Conservation (phyloP, 768 basidiomycete genomes). For the Flagelloscypha sp. region DNA sequence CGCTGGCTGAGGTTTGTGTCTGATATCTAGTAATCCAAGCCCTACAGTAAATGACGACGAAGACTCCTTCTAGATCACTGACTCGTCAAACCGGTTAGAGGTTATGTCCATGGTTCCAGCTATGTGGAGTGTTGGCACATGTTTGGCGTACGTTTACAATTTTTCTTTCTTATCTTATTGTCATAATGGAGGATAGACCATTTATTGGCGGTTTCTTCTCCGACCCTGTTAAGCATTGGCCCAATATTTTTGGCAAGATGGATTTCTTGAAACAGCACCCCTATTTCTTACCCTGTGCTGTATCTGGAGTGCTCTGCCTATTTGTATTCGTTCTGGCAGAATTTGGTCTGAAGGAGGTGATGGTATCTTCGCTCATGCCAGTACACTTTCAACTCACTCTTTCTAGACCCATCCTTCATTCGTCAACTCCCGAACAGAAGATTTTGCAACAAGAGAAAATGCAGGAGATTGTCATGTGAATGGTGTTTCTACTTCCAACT, state of each 20-base stretch:
- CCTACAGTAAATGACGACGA: constrained; percentile 2
- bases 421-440: too few species aligned
- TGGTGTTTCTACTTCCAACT: too few species aligned
- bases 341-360: constrained; percentile 22
- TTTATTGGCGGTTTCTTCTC: constrained; percentile 26
- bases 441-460: too few species aligned
- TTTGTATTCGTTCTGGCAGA: constrained; percentile 15
- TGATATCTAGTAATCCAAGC: constrained; percentile 2
- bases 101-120: constrained; percentile 12
- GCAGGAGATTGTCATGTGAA: too few species aligned
- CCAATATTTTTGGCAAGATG: constrained; percentile 16
- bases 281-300: constrained; percentile 28
- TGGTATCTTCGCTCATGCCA: too few species aligned
- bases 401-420: constrained; percentile 15
- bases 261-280: constrained; percentile 22
- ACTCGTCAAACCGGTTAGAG: constrained; percentile 13
- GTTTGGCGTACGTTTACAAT: too few species aligned
- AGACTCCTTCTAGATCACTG: constrained; percentile 12
- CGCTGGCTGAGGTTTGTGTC: constrained; percentile 16
- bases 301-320: constrained; percentile 17
- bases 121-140: too few species aligned
- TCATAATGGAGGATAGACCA: constrained; percentile 10
- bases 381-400: background rate
- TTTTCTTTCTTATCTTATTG: background rate
- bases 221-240: constrained; percentile 20